Evolutionary conservation across 129 eudicot genomes (phyloP).

Genomic region (Smallanthus sonchifolius): DNA sequence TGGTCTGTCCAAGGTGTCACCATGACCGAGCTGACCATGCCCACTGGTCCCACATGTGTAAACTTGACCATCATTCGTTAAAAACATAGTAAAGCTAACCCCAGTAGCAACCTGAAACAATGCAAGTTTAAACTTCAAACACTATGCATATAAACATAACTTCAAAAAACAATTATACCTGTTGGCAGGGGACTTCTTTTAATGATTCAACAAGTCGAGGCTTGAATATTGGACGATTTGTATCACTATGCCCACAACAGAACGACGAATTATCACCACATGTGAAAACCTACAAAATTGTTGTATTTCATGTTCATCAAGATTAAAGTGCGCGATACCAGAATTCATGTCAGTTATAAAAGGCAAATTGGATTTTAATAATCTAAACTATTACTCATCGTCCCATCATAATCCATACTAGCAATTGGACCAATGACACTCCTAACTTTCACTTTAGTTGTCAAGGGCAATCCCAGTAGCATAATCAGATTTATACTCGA

Average conservation of each 20-base stretch:
- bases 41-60: conserved; percentile 85
- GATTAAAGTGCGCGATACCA: not conserved
- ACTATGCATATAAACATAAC: not conserved
- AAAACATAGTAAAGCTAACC: conserved; percentile 85
- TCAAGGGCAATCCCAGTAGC: no score
- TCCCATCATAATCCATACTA: no score
- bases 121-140: not conserved
- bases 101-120: conserved; percentile 79
- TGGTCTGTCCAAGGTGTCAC: conserved; percentile 70
- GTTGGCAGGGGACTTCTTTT: conserved; percentile 68
- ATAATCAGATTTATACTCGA: no score
- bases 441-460: no score
- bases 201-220: conserved; percentile 82
- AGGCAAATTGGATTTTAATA: no score
- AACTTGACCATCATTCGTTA: conserved; percentile 67
- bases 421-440: no score
- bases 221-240: conserved; percentile 68
- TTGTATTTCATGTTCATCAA: not conserved
- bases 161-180: conserved; percentile 36
- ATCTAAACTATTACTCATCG: no score
- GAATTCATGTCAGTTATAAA: not conserved
- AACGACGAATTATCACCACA: conserved; percentile 95
- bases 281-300: conserved; percentile 67
- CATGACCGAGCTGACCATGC: conserved; percentile 94
- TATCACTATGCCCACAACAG: conserved; percentile 89